A percentile compares a stretch with the other conserved stretches of the same genome.
These are phyloP conservation scores for Fulvia fulva DNA, from an alignment of 2,329 filamentous ascomycete genomes.

Conservation along the genomic window DNA sequence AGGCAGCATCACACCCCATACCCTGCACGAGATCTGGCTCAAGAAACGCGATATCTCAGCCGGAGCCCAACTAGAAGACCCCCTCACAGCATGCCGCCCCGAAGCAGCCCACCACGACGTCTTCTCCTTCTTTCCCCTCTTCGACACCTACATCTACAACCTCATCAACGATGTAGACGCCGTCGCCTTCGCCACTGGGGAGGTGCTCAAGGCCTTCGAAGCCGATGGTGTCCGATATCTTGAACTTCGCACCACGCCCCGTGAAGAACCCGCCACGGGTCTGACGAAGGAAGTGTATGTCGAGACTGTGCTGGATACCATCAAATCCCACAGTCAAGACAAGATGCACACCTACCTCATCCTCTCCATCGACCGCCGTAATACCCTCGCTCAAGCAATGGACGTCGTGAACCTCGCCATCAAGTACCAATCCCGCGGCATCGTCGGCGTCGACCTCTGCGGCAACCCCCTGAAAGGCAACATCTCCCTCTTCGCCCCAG, in stretches of 20 bases:
- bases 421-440: conserved; percentile 44
- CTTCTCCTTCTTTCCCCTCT: conserved; percentile 69
- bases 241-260: conserved; percentile 76
- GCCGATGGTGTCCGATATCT: conserved; percentile 71
- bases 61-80: conserved; percentile 59
- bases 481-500: conserved; percentile 55
- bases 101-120: conserved; percentile 42
- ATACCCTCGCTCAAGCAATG: conserved; percentile 55
- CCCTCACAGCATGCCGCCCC: conserved; percentile 62
- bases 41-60: conserved; percentile 41
- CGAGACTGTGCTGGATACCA: conserved; percentile 59
- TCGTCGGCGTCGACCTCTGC: conserved; percentile 75
- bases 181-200: conserved; percentile 58
- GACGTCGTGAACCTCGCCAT: conserved; percentile 62
- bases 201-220: conserved; percentile 64
- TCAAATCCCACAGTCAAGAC: conserved; percentile 48
- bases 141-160: conserved; percentile 74
- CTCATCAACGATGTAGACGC: conserved; percentile 59
- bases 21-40: conserved; percentile 71
- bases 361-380: conserved; percentile 69
- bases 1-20: conserved; percentile 69
- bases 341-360: conserved; percentile 52
- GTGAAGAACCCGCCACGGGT: conserved; percentile 52
- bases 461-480: conserved; percentile 66
- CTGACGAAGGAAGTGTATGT: conserved; percentile 65